Evolutionary conservation across 768 basidiomycete species (phyloP), one percentile per base, ranked within the genome.

Genomic region (Psilocybe subaeruginosa): DNA sequence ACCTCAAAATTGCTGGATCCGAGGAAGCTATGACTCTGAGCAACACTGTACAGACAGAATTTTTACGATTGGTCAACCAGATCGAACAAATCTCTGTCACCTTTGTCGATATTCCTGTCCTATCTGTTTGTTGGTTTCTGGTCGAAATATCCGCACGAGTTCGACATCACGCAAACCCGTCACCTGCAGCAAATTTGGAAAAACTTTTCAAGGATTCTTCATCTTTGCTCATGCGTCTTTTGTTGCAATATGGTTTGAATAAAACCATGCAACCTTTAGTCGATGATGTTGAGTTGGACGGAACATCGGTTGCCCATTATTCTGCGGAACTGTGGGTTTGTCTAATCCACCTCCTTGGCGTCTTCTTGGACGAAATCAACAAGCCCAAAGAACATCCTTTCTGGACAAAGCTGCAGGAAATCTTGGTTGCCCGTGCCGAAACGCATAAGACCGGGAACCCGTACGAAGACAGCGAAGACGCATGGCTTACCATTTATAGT

Each of bases 301-400:
- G 73, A 23, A 70, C 75, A 31, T 69, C 73, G 39, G 63, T 82
- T 47, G 63, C 77, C 11, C 76, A 81, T 63, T 78, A 77, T 46
- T 77, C 81, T 0, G 79, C 84, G 1, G 89, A 93, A 66, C 64
- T 90, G 16, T 97, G 95, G 95, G 78, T 93, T 51, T 85, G 84
- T 39, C 68, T 94, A 19, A 78, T 91, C 37, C 86, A 92, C 65
- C 66, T 91, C n/a, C 69, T 83, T 29, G 70, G 68, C 16, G n/a
- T 16, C 41, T 71, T 66, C 37, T 35, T 58, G 4, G 56, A 68
- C 41, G 65, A 59, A 58, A 56, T 67, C 47, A 45, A 47, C 49
- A 35, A 14, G 16, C 53, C 61, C 52, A 64, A 65, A 62, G 59
- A 62, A 14, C 76, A 77, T 65, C 76, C 75, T 4, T 78, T 88